phyloP scores from a whole-genome alignment of 441 rosid genomes.

The Brassica hybrid region DNA sequence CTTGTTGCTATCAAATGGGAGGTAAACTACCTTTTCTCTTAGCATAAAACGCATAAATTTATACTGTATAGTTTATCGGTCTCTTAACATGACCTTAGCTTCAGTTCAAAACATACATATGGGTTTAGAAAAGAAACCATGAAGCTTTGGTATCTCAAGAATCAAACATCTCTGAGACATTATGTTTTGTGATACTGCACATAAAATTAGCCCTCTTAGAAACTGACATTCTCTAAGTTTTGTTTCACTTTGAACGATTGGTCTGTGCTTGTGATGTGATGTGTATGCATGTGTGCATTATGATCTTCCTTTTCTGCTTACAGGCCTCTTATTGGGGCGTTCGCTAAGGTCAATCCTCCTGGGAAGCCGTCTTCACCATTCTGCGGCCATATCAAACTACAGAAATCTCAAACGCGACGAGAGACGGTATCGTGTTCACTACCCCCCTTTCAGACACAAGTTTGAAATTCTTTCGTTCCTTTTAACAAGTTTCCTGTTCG shows the following conservation, averaged over 20 bases:
- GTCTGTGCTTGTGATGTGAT: neutral
- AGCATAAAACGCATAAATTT: conserved; percentile 5
- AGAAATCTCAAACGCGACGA: conserved; percentile 57
- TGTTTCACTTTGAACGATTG: neutral
- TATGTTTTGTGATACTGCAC: neutral
- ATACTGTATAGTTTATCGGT: neutral
- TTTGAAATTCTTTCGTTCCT: neutral
- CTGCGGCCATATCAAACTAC: conserved; percentile 70
- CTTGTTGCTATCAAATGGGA: conserved; percentile 75
- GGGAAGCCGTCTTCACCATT: conserved; percentile 54
- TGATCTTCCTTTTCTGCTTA: conserved; percentile 18
- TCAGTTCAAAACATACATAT: neutral
- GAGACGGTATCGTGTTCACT: conserved; percentile 52
- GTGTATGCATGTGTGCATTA: conserved; percentile 17
- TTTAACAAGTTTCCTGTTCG: conserved; percentile 18
- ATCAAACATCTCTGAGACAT: neutral
- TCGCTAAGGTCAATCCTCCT: conserved; percentile 54
- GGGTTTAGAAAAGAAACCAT: neutral
- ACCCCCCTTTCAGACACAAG: neutral
- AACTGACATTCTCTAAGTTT: conserved; percentile 1
- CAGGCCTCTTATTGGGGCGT: conserved; percentile 81
- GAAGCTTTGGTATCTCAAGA: conserved; percentile 1
- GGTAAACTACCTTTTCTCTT: conserved; percentile 51
- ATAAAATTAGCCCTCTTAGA: neutral
- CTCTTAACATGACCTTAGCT: neutral